Evolutionary conservation across 495 filamentous ascomycete genomes (phyloP).

Genomic region (Terfezia boudieri): DNA sequence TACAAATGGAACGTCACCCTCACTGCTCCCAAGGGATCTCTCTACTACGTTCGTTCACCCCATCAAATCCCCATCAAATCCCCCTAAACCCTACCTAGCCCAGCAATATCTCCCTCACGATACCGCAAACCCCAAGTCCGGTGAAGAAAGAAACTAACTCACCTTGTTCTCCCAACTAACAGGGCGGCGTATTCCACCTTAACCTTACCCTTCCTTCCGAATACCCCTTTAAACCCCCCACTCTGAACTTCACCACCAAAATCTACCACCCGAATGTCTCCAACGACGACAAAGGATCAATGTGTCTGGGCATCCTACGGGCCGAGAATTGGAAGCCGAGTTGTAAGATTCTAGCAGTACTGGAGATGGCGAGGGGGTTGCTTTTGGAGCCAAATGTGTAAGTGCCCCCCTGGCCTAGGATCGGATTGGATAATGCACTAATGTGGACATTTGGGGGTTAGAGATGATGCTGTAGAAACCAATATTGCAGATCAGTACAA

Average conservation of each 20-base stretch:
- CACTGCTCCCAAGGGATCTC: constrained; percentile 45
- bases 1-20: constrained; percentile 67
- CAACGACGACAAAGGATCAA: constrained; percentile 75
- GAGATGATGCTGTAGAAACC: constrained; percentile 76
- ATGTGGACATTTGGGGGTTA: background rate
- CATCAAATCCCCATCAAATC: no score
- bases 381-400: constrained; percentile 63
- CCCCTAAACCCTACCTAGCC: background rate
- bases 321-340: constrained; percentile 88
- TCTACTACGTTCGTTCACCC: constrained; percentile 42
- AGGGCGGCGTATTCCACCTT: constrained; percentile 63
- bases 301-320: constrained; percentile 79
- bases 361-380: constrained; percentile 56
- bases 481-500: constrained; percentile 71
- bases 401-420: background rate
- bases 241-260: constrained; percentile 70
- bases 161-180: constrained; percentile 1
- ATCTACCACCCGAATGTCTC: constrained; percentile 97
- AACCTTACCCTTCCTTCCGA: constrained; percentile 53
- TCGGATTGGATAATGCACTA: no score
- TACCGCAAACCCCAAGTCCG: background rate
- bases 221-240: constrained; percentile 90
- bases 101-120: background rate
- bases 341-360: constrained; percentile 50
- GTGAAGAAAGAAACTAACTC: background rate